These are phyloP conservation scores for Saccharomycopsis olivae DNA, from an alignment of 805 yeast genomes.

Conservation along the genomic window DNA sequence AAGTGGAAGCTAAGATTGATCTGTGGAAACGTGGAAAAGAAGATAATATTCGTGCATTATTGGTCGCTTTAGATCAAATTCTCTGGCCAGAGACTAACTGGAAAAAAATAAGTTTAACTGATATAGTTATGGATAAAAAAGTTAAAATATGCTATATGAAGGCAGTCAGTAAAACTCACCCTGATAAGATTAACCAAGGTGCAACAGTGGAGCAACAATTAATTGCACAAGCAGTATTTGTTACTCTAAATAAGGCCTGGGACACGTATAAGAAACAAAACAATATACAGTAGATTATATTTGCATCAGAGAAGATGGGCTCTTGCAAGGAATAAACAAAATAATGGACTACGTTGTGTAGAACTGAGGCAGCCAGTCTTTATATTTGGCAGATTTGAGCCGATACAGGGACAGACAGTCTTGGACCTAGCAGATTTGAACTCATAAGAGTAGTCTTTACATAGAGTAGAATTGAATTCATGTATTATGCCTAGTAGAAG, in stretches of 20 bases:
- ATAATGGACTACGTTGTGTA: no score
- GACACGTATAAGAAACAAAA: slow-evolving; percentile 62
- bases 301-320: no score
- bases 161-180: slow-evolving; percentile 81
- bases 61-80: slow-evolving; percentile 57
- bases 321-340: no score
- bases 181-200: slow-evolving; percentile 62
- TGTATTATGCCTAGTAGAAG: no score
- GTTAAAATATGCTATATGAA: slow-evolving; percentile 85
- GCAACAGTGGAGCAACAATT: slow-evolving; percentile 61
- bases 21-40: slow-evolving; percentile 70
- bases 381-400: no score
- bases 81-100: slow-evolving; percentile 60
- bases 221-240: slow-evolving; percentile 82
- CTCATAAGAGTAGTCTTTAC: no score
- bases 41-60: slow-evolving; percentile 67
- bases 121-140: slow-evolving; percentile 78
- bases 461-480: no score
- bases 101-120: slow-evolving; percentile 58
- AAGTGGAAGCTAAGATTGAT: slow-evolving; percentile 41
- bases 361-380: no score
- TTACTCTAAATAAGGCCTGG: slow-evolving; percentile 82
- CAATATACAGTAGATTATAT: slow-evolving; percentile 25
- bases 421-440: no score
- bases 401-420: no score